Evolutionary conservation across 2,329 filamentous ascomycete species (phyloP).

Genomic region (Claviceps sp.): DNA sequence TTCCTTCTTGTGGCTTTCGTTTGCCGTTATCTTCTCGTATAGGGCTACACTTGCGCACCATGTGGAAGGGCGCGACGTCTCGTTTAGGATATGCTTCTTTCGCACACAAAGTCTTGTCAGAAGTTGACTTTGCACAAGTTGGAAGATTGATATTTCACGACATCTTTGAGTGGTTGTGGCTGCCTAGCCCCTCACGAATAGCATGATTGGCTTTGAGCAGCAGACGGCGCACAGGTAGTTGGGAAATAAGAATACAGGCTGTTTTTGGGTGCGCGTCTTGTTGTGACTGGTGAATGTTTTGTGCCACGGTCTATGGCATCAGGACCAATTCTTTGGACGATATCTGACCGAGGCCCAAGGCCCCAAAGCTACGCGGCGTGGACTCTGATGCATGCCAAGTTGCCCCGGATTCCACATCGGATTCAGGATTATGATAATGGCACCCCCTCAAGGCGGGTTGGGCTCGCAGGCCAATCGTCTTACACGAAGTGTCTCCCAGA

Average conservation of each 20-base stretch:
- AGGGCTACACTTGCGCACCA: neutral
- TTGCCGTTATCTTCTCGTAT: neutral
- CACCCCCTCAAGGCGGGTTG: neutral
- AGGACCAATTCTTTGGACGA: neutral
- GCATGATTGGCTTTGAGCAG: neutral
- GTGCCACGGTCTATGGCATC: neutral
- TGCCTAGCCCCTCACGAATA: neutral
- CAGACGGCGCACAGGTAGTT: constrained; percentile 3
- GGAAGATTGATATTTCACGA: neutral
- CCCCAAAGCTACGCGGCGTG: neutral
- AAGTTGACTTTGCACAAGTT: neutral
- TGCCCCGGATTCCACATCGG: neutral
- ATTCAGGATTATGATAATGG: constrained; percentile 1
- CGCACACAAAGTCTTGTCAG: neutral
- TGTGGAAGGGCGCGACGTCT: neutral
- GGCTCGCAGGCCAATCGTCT: constrained; percentile 3
- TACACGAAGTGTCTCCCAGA: neutral
- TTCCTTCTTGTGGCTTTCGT: neutral
- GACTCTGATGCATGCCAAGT: neutral
- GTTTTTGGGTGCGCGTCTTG: constrained; percentile 1
- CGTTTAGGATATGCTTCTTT: neutral
- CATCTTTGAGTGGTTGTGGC: neutral
- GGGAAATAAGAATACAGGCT: constrained; percentile 4
- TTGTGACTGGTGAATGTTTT: constrained; percentile 4
- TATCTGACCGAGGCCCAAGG: neutral